A percentile compares a stretch with the other conserved stretches of the same genome.
These are phyloP conservation scores for Quercus robur DNA, from an alignment of 306 rosid species.

Conservation along the genomic window DNA sequence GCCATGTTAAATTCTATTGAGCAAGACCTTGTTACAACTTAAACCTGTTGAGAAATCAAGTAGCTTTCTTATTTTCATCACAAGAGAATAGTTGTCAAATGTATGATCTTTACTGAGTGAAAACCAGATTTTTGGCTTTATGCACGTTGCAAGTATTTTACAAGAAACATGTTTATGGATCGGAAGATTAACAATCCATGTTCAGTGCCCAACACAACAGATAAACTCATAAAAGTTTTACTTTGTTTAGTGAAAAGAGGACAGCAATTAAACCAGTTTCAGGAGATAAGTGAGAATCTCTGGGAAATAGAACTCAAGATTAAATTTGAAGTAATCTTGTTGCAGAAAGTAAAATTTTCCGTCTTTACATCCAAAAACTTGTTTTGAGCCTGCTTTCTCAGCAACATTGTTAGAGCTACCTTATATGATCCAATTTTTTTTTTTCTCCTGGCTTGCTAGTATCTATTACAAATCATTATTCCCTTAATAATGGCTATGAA, in stretches of 20 bases:
- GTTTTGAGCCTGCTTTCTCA: background rate
- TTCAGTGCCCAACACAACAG: background rate
- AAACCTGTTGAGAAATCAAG: background rate
- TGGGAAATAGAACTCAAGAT: background rate
- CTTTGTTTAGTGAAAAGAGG: background rate
- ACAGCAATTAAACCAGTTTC: background rate
- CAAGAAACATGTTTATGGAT: background rate
- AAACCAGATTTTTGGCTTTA: background rate
- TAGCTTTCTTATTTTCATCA: background rate
- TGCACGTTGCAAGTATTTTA: background rate
- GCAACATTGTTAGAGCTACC: background rate
- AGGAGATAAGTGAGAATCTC: background rate
- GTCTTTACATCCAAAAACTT: background rate
- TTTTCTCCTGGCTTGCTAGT: background rate
- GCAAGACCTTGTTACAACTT: background rate
- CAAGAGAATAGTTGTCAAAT: background rate
- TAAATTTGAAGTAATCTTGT: background rate
- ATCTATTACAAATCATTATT: background rate
- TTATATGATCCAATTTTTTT: background rate
- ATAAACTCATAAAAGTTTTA: background rate
- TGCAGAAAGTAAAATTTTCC: background rate
- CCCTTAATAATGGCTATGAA: background rate
- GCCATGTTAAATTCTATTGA: background rate
- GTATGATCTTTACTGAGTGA: background rate
- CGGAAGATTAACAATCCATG: background rate